These are phyloP conservation scores for Rauvolfia tetraphylla DNA, from an alignment of 257 asterid species.

Conservation along the genomic window DNA sequence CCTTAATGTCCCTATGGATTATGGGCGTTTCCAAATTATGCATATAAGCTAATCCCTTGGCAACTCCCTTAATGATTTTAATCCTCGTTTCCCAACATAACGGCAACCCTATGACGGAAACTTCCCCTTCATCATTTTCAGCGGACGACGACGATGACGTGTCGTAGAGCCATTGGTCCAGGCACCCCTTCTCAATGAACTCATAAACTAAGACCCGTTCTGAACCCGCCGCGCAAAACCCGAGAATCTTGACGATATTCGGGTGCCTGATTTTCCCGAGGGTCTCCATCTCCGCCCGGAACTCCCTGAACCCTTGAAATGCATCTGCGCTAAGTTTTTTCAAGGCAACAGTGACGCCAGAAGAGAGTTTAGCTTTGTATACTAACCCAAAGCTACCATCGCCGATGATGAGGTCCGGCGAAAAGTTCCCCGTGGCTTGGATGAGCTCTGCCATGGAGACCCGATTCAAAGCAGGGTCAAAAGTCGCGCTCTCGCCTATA, in stretches of 20 bases:
- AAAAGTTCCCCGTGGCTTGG: constrained; percentile 59
- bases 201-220: constrained; percentile 80
- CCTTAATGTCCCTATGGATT: constrained; percentile 75
- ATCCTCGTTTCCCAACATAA: constrained; percentile 61
- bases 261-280: constrained; percentile 70
- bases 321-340: constrained; percentile 72
- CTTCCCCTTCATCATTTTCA: constrained; percentile 15
- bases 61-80: constrained; percentile 55
- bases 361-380: constrained; percentile 61
- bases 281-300: constrained; percentile 93
- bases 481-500: constrained; percentile 56
- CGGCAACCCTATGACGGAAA: constrained; percentile 29
- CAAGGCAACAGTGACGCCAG: constrained; percentile 70
- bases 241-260: constrained; percentile 66
- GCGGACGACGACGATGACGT: constrained; percentile 36
- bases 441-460: constrained; percentile 74
- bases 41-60: constrained; percentile 61
- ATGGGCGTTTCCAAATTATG: constrained; percentile 55
- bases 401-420: constrained; percentile 70
- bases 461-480: constrained; percentile 48
- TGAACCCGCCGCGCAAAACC: constrained; percentile 58
- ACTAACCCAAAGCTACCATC: constrained; percentile 93
- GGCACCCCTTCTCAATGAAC: constrained; percentile 68
- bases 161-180: constrained; percentile 89
- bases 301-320: constrained; percentile 84